A percentile compares a stretch with the other conserved stretches of the same genome.
Conservation (phyloP, 2,329 filamentous ascomycete genomes). For the Aspergillus luchuensis region DNA sequence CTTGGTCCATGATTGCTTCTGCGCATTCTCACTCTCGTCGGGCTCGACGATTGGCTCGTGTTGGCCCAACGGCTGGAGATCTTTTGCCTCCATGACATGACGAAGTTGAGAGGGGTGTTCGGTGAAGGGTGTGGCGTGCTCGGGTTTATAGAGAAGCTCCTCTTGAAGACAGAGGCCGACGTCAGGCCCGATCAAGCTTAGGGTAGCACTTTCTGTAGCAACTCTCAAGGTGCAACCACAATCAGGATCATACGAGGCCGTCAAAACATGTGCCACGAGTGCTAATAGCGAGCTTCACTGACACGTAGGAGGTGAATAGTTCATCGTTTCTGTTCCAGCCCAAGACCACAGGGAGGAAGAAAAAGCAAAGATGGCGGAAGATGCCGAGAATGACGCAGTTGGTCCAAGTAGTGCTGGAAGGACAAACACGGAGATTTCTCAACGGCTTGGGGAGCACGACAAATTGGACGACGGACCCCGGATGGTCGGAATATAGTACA, state of each 20-base stretch:
- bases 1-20: constrained; percentile 13
- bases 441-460: not conserved
- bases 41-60: constrained; percentile 17
- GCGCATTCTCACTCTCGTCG: constrained; percentile 12
- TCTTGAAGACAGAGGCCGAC: not conserved
- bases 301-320: not conserved
- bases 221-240: not conserved
- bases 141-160: not conserved
- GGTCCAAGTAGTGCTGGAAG: not conserved
- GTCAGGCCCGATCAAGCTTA: not conserved
- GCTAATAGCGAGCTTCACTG: not conserved
- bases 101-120: constrained; percentile 12
- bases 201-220: not conserved
- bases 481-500: not conserved
- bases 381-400: not conserved
- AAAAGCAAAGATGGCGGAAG: not conserved
- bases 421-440: not conserved
- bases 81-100: constrained; percentile 34
- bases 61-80: constrained; percentile 19
- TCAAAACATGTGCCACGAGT: not conserved
- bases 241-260: not conserved
- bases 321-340: not conserved
- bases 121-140: constrained; percentile 4
- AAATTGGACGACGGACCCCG: not conserved
- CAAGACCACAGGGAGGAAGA: not conserved